phyloP scores from a whole-genome alignment of 192 early-diverging fungal species.

The Podila verticillata region DNA sequence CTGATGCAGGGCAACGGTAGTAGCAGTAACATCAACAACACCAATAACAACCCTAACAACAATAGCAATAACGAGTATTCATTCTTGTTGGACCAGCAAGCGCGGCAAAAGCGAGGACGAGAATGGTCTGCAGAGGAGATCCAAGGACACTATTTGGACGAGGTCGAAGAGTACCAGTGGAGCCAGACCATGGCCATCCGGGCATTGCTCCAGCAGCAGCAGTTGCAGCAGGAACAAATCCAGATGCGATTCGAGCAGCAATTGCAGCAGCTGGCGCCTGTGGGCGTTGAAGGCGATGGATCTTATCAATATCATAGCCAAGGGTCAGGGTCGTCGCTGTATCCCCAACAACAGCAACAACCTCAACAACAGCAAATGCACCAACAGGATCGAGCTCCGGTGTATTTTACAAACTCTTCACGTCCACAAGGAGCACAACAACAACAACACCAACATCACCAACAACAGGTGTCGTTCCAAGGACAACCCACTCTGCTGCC shows the following conservation, averaged over 20 bases:
- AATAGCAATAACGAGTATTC: not conserved
- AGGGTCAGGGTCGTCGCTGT: not conserved
- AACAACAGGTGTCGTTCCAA: not conserved
- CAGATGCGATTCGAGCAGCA: not conserved
- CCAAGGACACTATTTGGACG: conserved; percentile 34
- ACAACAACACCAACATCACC: conserved; percentile 5
- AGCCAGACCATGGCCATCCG: conserved; percentile 41
- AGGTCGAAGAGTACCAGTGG: conserved; percentile 46
- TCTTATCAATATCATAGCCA: not conserved
- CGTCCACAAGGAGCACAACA: not conserved
- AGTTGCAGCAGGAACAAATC: conserved; percentile 6
- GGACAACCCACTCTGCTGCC: not conserved
- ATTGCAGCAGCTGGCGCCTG: not conserved
- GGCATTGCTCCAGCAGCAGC: conserved; percentile 25
- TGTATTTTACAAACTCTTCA: too few relatives aligned
- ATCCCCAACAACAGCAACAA: not conserved
- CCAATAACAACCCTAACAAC: conserved; percentile 4
- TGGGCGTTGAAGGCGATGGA: not conserved
- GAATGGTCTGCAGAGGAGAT: conserved; percentile 36
- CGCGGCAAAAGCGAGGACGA: conserved; percentile 11
- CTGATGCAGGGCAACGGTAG: not conserved
- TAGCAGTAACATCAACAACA: conserved; percentile 9
- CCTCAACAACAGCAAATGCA: too few relatives aligned
- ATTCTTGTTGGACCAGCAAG: not conserved
- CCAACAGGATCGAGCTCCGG: too few relatives aligned